phyloP scores from a whole-genome alignment of 192 early-diverging fungal genomes.

The Allomyces arbusculus region DNA sequence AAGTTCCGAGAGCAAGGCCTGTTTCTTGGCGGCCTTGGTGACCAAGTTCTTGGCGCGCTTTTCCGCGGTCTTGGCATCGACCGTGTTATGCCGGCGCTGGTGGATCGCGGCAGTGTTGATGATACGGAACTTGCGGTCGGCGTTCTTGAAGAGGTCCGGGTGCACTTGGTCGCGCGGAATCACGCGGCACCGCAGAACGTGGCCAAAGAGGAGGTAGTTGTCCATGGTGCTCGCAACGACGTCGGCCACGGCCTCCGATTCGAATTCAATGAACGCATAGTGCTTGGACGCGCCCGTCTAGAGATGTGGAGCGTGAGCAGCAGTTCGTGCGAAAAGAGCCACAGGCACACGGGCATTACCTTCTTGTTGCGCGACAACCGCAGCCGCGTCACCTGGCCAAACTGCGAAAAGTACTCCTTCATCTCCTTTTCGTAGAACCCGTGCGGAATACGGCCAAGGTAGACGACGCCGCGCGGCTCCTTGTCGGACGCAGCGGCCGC shows the following conservation, averaged over 20 bases:
- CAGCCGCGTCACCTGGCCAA: constrained; percentile 60
- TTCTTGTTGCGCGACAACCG: constrained; percentile 72
- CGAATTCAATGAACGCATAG: constrained; percentile 88
- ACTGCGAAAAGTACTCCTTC: constrained; percentile 77
- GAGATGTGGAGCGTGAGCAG: background rate
- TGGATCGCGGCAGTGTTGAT: constrained; percentile 38
- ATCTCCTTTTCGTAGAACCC: constrained; percentile 92
- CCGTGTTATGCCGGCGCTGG: constrained; percentile 38
- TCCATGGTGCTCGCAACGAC: constrained; percentile 94
- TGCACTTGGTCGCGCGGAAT: constrained; percentile 53
- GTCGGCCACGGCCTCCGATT: constrained; percentile 48
- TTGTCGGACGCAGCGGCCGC: background rate
- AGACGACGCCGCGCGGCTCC: constrained; percentile 45
- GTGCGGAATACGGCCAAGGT: constrained; percentile 80
- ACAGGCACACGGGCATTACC: too few relatives aligned
- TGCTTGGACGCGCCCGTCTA: constrained; percentile 79
- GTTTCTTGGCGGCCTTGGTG: constrained; percentile 34
- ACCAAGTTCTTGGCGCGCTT: constrained; percentile 23
- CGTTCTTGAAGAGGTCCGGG: constrained; percentile 44
- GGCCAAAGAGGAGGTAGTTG: constrained; percentile 72
- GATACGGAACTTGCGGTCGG: constrained; percentile 43
- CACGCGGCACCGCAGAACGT: constrained; percentile 55
- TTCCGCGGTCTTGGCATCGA: constrained; percentile 19
- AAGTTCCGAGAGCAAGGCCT: constrained; percentile 32
- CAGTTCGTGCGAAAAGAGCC: too few relatives aligned